phyloP scores from a whole-genome alignment of 495 filamentous ascomycete species.

The Neurospora sp. region DNA sequence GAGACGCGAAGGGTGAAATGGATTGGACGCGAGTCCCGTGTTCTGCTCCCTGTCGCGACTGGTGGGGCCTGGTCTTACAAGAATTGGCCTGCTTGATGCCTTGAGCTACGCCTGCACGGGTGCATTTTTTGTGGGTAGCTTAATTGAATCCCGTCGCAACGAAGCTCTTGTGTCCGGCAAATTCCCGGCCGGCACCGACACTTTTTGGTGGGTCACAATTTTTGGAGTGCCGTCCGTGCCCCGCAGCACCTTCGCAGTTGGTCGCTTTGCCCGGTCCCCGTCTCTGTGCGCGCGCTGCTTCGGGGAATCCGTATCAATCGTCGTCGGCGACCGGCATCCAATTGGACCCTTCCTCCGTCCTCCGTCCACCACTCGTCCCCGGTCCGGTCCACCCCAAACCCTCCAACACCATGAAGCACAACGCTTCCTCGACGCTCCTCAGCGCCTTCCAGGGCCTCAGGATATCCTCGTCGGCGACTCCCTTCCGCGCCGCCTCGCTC shows the following conservation, averaged over 20 bases:
- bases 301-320: not conserved
- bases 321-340: not conserved
- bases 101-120: not conserved
- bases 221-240: not conserved
- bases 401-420: slow-evolving; percentile 29
- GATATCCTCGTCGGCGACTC: slow-evolving; percentile 22
- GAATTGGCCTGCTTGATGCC: not conserved
- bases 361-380: not conserved
- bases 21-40: not conserved
- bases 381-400: not conserved
- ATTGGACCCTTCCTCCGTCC: not conserved
- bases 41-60: not conserved
- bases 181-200: not conserved
- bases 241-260: not conserved
- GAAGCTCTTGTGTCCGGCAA: not conserved
- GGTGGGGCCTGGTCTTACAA: not conserved
- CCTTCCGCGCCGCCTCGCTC: slow-evolving; percentile 20
- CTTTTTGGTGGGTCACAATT: not conserved
- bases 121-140: not conserved
- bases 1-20: not conserved
- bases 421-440: slow-evolving; percentile 27
- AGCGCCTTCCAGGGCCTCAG: slow-evolving; percentile 33
- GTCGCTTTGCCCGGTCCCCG: not conserved
- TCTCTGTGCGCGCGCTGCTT: not conserved
- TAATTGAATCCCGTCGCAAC: not conserved